These are phyloP conservation scores for Kluyveromyces lactis DNA, from an alignment of 805 yeast species.

Conservation along the genomic window DNA sequence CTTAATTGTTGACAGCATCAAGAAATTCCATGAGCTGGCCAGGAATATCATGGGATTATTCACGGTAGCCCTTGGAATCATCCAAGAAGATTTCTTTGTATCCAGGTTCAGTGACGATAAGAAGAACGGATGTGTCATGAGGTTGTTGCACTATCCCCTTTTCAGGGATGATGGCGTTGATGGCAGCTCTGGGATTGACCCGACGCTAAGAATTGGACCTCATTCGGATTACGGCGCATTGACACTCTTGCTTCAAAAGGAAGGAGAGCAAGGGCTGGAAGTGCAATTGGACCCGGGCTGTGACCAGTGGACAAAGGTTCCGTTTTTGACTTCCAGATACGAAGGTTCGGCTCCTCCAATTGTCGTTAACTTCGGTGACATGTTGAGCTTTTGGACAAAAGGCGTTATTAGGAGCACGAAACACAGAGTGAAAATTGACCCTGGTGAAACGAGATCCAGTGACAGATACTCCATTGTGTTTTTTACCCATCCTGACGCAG, in stretches of 20 bases:
- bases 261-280: not conserved
- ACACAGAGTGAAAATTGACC: not conserved
- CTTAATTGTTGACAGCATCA: too few relatives aligned
- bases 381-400: not conserved
- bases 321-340: not conserved
- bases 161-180: not conserved
- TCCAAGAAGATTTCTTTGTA: not conserved
- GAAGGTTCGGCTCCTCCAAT: not conserved
- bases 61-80: not conserved
- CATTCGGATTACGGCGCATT: not conserved
- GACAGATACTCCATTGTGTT: not conserved
- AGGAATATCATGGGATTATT: too few relatives aligned
- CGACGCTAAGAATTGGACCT: not conserved
- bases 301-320: not conserved
- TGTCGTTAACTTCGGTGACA: not conserved
- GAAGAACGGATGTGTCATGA: not conserved
- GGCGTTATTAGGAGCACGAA: not conserved
- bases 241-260: not conserved
- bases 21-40: too few relatives aligned
- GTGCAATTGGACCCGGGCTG: not conserved
- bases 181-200: not conserved
- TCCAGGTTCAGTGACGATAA: not conserved
- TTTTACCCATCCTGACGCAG: not conserved
- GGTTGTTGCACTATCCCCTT: not conserved
- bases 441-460: not conserved